These are phyloP conservation scores for Aspergillus carbonarius DNA, from an alignment of 2,329 filamentous ascomycete species.

Conservation along the genomic window DNA sequence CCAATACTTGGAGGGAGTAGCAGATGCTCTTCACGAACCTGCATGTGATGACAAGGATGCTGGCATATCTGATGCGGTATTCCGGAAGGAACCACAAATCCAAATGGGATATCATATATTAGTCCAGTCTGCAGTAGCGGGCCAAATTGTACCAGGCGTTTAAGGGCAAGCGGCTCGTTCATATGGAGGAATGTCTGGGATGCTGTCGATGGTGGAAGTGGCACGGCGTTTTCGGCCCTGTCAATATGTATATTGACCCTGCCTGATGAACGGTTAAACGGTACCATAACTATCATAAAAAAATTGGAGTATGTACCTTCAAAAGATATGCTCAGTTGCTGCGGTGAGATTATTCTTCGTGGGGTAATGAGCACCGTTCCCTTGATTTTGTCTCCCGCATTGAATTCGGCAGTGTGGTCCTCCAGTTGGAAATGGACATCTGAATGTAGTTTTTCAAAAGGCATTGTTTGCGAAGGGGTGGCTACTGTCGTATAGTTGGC, in stretches of 20 bases:
- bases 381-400: constrained; percentile 13
- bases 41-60: constrained; percentile 11
- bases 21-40: constrained; percentile 18
- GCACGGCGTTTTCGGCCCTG: constrained; percentile 17
- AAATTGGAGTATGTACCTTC: not conserved
- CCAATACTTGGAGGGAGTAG: constrained; percentile 18
- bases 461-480: not conserved
- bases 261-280: constrained; percentile 7
- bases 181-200: constrained; percentile 17
- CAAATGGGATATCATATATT: constrained; percentile 12
- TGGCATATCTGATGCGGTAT: constrained; percentile 17
- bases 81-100: constrained; percentile 17
- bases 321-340: not conserved
- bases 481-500: not conserved
- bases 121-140: not conserved
- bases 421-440: not conserved
- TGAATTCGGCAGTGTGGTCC: constrained; percentile 3
- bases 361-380: constrained; percentile 12
- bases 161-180: constrained; percentile 6
- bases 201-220: constrained; percentile 6
- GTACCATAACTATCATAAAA: too few species aligned
- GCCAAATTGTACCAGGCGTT: not conserved
- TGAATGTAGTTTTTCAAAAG: not conserved
- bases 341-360: not conserved
- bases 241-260: constrained; percentile 10